These are phyloP conservation scores for Solanum arcanum DNA, from an alignment of 257 asterid genomes.

Conservation along the genomic window DNA sequence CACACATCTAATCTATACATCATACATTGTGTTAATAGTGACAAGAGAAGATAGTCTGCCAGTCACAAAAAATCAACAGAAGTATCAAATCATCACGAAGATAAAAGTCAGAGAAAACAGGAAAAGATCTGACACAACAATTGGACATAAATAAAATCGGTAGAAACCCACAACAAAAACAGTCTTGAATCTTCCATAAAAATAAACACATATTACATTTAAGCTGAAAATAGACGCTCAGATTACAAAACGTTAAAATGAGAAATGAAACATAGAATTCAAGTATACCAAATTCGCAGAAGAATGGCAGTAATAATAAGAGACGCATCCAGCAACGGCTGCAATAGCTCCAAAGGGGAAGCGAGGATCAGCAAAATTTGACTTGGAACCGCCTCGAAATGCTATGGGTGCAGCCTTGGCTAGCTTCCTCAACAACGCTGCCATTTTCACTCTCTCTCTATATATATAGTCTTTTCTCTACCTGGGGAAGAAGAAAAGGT, in stretches of 20 bases:
- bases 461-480: not conserved
- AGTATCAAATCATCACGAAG: not conserved
- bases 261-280: not conserved
- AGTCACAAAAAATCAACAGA: not conserved
- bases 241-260: not conserved
- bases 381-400: slow-evolving; percentile 27
- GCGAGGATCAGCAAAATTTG: slow-evolving; percentile 21
- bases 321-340: slow-evolving; percentile 63
- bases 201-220: not conserved
- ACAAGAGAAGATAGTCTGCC: not conserved
- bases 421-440: slow-evolving; percentile 33
- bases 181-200: not conserved
- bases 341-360: slow-evolving; percentile 67
- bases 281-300: slow-evolving; percentile 47
- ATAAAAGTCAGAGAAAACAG: not conserved
- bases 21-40: not conserved
- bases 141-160: not conserved
- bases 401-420: slow-evolving; percentile 45
- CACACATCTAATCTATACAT: not conserved
- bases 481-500: not conserved
- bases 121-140: not conserved
- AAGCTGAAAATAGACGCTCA: not conserved
- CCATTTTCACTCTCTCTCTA: slow-evolving; percentile 15
- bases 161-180: not conserved
- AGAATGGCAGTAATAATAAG: slow-evolving; percentile 47